Evolutionary conservation across 192 early-diverging fungal genomes (phyloP), one percentile per base, ranked within the genome.

Genomic region (Backusella macrospora): DNA sequence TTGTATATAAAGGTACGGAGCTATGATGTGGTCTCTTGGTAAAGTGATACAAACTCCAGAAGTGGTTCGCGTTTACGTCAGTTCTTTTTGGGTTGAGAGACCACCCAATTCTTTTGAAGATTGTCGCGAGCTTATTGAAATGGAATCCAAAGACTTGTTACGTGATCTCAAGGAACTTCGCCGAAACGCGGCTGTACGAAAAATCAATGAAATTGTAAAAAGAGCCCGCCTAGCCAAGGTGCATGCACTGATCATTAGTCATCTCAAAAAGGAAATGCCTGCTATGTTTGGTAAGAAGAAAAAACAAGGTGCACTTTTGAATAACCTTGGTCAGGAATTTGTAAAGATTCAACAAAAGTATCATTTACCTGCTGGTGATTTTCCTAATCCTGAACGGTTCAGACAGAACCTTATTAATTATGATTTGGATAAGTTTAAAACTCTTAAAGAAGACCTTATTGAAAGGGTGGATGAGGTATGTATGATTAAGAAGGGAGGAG

Each of bases 11-110:
- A 84, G 85, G 3, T 95, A 95, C 73, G 94, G 94, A 26, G 93
- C 94, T 37, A 79, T 96, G 77, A 96, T 96, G 94, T 96, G 92
- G 92, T 92, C 92, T n/a, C 85, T 96, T 34, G 94, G 93, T 59
- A 92, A 92, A 74, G 92, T 95, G 6, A 85, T 96, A 4, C 85
- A 90, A 44, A 92, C 91, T 2, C 93, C 94, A 29, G 94, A 96
- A 77, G 93, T 95, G 14, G 85, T 89, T 77, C 87, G 92, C 15
- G 94, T 96, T 46, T 95, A 89, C 80, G 55, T 90, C 70, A 86
- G 89, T 15, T 90, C 87, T 29, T 93, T 95, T 78, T 93, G 93
- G 93, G 82, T 88, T 23, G 82, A 88, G 72, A 86, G 86, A 10
- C 86, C 90, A 6, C 82, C 85, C 64, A 86, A 89, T 70, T 77